Base-by-base conservation (phyloP, 2,329 filamentous ascomycete species). In the Herpotrichia juniperi region DNA sequence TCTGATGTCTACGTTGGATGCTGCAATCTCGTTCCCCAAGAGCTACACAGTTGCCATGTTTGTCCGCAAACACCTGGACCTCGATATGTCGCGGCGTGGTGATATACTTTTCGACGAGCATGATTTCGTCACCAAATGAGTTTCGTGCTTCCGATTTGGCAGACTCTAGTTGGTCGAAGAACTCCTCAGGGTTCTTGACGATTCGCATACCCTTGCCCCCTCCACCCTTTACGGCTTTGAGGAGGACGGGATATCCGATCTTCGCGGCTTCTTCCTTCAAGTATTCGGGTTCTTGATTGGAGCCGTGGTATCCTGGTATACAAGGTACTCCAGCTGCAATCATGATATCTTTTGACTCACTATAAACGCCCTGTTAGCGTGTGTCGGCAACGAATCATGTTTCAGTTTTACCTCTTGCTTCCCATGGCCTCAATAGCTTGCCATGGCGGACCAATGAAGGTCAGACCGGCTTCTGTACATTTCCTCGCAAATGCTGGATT, bases 261-360 rank as follows among this genome's bases (percentile, higher is more conserved):
- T 89, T 85, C 62, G 83, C 84, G 7, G 94, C 93, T 70, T 93
- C 86, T 9, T 79, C 77, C 49, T 91, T 82, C 24, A 89, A 77
- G 53, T 81, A 79, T 8, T 75, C 70, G 1, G 83, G 78, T 43
- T 88, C 85, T 76, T 99, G 94, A 46, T 96, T 90, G 1, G 81
- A 67, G 16, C 94, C 94, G 71, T 97, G 94, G 67, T 99, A 99
- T 0, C 94, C 94, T 0, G 94, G 94, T 43, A 99, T 94, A 67
- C 94, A 97, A 4, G 93, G 93, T 3, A 99, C 94, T 8, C 92
- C 91, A n/a, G 94, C 93, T 4, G 86, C 86, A 28, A 85, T 91
- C 94, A 99, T 97, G 69, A 99, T 97, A 71, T 96, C 90, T 75
- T 99, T 99, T 46, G 90, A 94, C 53, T 89, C 83, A 49, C 83